Base-by-base conservation (phyloP, 176 grass and related monocot genomes). In the Triticum timopheevii region DNA sequence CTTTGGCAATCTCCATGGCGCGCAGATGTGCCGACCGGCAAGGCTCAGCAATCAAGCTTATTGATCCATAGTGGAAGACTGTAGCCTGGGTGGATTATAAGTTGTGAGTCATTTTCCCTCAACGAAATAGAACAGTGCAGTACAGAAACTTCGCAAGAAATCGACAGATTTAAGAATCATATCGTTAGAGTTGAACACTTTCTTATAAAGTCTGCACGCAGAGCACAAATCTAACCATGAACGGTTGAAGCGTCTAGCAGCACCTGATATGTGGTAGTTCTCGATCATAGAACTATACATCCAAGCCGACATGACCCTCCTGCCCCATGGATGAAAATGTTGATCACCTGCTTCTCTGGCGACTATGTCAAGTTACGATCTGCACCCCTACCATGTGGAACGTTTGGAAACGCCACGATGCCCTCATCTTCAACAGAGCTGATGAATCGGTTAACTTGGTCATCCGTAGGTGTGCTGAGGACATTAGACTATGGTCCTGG, bases 41-140 rank as follows among this genome's bases (percentile, higher is more conserved):
- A 75, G 93, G 93, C 83, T 98, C 95, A 24, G 93, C 83, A 70
- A 98, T 98, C 83, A 98, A 88, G 84, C 95, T 95, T 88, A 98
- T 95, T 73, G 95, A 98, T 85, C 95, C 95, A 40, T 95, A 98
- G 83, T 98, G 95, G 76, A 98, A 98, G 20, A 93, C 83, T 20
- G 91, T 72, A 38, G 95, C 95, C 95, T 98, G 91, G 7, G 65
- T 19, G 66, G 12, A 70, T 39, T 67, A 34, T 10, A 81, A 67
- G 28, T 44, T 19, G 42, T 74, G 8, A 82, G 36, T 59, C 64
- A 86, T 56, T 35, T 76, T 40, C 15, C 28, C 10, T 15, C 0
- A 61, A 69, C 49, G 24, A 31, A 30, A 80, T 20, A 65, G 23
- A 61, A 64, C 66, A 76, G 12, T 39, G 12, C 23, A 62, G 25